Conservation (phyloP, 1,139 yeast genomes). For the Pichia sp. region DNA sequence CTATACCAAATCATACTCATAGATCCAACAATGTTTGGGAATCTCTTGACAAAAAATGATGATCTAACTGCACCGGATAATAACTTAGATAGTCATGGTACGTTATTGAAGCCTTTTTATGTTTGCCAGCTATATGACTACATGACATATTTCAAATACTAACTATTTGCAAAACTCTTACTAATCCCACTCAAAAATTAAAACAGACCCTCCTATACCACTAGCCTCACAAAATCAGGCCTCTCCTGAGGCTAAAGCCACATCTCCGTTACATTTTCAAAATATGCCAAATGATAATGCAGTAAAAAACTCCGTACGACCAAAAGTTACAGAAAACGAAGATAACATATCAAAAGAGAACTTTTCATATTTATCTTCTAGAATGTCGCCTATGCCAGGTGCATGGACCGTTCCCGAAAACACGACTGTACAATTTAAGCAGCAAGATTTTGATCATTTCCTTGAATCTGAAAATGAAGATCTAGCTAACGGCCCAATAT, state of each 20-base stretch:
- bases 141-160: no score
- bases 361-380: conserved; percentile 25
- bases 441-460: conserved; percentile 12
- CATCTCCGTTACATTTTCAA: conserved; percentile 25
- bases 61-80: no score
- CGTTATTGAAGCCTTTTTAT: no score
- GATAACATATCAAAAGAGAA: conserved; percentile 21
- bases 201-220: not conserved
- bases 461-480: not conserved
- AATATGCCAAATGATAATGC: not conserved
- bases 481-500: not conserved
- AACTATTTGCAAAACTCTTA: no score
- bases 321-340: not conserved
- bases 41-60: no score
- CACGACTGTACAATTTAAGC: conserved; percentile 1
- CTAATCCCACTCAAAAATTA: not conserved
- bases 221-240: not conserved
- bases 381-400: conserved; percentile 29
- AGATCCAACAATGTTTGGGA: no score
- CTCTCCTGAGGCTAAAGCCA: conserved; percentile 23
- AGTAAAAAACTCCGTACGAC: not conserved
- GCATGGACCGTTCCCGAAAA: conserved; percentile 22
- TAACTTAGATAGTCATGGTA: no score
- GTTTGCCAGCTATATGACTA: no score
- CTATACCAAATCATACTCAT: no score